Conservation (phyloP, 805 yeast genomes). For the Cyberlindnera galapagoensis region DNA sequence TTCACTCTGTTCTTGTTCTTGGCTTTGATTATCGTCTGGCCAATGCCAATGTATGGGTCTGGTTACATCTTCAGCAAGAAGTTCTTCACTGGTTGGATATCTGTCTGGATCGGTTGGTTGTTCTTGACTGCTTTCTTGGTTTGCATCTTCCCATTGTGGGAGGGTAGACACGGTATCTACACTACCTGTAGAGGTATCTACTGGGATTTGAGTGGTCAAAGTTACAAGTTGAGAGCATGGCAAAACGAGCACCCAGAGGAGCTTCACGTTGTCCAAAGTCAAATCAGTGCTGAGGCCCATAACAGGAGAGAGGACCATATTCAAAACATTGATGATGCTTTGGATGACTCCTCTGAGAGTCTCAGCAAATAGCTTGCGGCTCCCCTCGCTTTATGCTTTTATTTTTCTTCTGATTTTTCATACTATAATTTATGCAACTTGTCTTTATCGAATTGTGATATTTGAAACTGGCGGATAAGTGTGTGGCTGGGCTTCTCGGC, state of each 20-base stretch:
- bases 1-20: slow-evolving; percentile 58
- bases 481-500: no score
- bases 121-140: slow-evolving; percentile 62
- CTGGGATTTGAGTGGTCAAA: slow-evolving; percentile 80
- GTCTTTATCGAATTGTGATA: no score
- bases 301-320: slow-evolving; percentile 12
- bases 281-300: slow-evolving; percentile 40
- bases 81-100: slow-evolving; percentile 88
- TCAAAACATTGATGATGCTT: slow-evolving; percentile 20
- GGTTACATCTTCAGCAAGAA: slow-evolving; percentile 65
- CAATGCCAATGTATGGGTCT: slow-evolving; percentile 91
- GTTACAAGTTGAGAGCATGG: slow-evolving; percentile 68
- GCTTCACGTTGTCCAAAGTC: slow-evolving; percentile 66
- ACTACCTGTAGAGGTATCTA: slow-evolving; percentile 69
- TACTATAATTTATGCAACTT: no score
- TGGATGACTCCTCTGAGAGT: no score
- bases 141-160: slow-evolving; percentile 62
- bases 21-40: slow-evolving; percentile 71
- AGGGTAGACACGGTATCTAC: slow-evolving; percentile 63
- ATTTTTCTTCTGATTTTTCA: no score
- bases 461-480: no score
- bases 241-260: slow-evolving; percentile 68
- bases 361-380: no score
- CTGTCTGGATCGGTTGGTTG: slow-evolving; percentile 76
- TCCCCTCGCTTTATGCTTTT: no score